A percentile compares a stretch with the other conserved stretches of the same genome.
These are phyloP conservation scores for Inga leiocalycina DNA, from an alignment of 306 rosid species.

Conservation along the genomic window DNA sequence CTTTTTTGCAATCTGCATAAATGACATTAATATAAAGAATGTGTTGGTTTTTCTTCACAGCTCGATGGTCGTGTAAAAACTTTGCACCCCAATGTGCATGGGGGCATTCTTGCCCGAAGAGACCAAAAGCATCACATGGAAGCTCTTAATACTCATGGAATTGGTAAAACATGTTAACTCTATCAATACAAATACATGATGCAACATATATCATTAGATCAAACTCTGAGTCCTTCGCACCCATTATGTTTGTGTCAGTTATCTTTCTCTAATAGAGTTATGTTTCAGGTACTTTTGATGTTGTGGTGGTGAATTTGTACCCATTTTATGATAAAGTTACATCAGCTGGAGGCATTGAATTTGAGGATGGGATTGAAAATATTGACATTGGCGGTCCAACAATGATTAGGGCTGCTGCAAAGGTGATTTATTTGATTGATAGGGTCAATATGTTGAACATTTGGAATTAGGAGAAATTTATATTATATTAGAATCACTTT, in stretches of 20 bases:
- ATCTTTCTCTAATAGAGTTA: constrained; percentile 23
- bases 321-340: constrained; percentile 91
- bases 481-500: not conserved
- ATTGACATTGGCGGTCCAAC: constrained; percentile 98
- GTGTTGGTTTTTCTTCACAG: constrained; percentile 46
- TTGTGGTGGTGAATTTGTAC: constrained; percentile 90
- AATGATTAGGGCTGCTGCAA: constrained; percentile 97
- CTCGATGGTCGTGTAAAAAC: constrained; percentile 98
- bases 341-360: constrained; percentile 63
- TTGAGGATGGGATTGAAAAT: constrained; percentile 95
- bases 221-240: constrained; percentile 11
- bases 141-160: constrained; percentile 78
- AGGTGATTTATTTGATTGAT: constrained; percentile 56
- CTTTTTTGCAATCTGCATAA: not conserved
- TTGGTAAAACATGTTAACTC: constrained; percentile 57
- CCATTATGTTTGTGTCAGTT: not conserved
- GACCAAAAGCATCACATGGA: constrained; percentile 87
- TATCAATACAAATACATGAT: not conserved
- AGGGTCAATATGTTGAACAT: constrained; percentile 1
- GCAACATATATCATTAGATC: not conserved
- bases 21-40: constrained; percentile 22
- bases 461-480: not conserved
- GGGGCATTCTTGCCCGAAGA: constrained; percentile 96
- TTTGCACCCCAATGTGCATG: constrained; percentile 86
- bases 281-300: constrained; percentile 80